Conservation (phyloP, 2,329 filamentous ascomycete species). For the Colletotrichum spinosum region DNA sequence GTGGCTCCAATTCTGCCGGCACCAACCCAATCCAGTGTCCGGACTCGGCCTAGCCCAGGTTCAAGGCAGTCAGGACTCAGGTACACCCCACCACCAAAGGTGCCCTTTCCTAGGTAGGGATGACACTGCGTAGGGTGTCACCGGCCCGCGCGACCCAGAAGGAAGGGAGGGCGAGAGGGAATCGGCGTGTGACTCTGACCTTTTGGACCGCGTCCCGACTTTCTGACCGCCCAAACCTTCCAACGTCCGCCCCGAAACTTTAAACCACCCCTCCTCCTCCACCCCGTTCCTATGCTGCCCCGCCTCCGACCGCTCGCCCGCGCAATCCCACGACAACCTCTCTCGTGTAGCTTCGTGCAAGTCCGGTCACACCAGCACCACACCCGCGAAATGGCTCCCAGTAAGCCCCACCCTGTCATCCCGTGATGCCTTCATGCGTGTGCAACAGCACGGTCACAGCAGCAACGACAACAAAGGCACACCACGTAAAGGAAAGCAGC, state of each 20-base stretch:
- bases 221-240: too few relatives aligned
- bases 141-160: too few relatives aligned
- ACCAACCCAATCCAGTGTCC: neutral
- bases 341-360: constrained; percentile 7
- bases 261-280: neutral
- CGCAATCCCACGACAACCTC: constrained; percentile 27
- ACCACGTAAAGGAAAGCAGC: constrained; percentile 21
- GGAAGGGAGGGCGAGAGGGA: too few relatives aligned
- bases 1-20: constrained; percentile 5
- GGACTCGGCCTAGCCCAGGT: too few relatives aligned
- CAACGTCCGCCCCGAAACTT: constrained; percentile 5
- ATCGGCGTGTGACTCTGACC: too few relatives aligned
- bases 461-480: neutral
- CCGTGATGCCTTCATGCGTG: too few relatives aligned
- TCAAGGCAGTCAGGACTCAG: too few relatives aligned
- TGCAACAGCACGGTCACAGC: too few relatives aligned
- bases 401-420: constrained; percentile 38
- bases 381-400: constrained; percentile 45
- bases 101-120: too few relatives aligned
- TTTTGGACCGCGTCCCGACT: too few relatives aligned
- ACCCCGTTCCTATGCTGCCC: constrained; percentile 24
- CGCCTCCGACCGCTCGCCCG: constrained; percentile 31
- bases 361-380: constrained; percentile 19
- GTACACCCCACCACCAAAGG: constrained; percentile 9
- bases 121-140: too few relatives aligned